Evolutionary conservation across 768 basidiomycete genomes (phyloP).

Genomic region (Podaxis sp.): DNA sequence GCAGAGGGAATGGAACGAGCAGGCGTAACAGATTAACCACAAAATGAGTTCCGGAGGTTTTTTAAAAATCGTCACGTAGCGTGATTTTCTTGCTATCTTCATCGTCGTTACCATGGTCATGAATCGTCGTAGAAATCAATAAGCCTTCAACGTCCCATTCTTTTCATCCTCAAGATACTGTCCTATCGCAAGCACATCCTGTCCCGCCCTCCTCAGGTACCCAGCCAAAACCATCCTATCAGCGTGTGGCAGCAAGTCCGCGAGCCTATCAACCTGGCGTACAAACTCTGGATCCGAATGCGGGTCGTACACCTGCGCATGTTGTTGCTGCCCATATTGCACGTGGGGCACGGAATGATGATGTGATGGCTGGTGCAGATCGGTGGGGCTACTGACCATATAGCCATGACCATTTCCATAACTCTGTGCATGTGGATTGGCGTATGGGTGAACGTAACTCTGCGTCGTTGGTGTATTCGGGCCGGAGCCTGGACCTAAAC

Average conservation of each 20-base stretch:
- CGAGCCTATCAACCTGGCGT: slow-evolving; percentile 69
- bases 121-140: slow-evolving; percentile 21
- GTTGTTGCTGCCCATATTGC: not conserved
- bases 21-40: not conserved
- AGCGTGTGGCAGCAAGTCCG: slow-evolving; percentile 70
- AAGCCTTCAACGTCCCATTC: slow-evolving; percentile 54
- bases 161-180: slow-evolving; percentile 85
- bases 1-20: not conserved
- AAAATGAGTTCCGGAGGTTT: not conserved
- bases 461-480: not conserved
- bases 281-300: slow-evolving; percentile 54
- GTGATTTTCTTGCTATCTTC: not conserved
- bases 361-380: not conserved
- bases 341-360: not conserved
- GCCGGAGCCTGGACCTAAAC: not conserved
- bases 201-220: slow-evolving; percentile 72
- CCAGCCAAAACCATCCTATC: slow-evolving; percentile 65
- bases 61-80: not conserved
- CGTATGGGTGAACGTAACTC: slow-evolving; percentile 12
- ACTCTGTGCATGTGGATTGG: not conserved
- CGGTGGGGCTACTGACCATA: not conserved
- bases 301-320: slow-evolving; percentile 27
- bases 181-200: slow-evolving; percentile 84
- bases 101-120: not conserved
- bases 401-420: not conserved